Evolutionary conservation across 345 rosid species (phyloP).

Genomic region (Bruguiera sexangula): DNA sequence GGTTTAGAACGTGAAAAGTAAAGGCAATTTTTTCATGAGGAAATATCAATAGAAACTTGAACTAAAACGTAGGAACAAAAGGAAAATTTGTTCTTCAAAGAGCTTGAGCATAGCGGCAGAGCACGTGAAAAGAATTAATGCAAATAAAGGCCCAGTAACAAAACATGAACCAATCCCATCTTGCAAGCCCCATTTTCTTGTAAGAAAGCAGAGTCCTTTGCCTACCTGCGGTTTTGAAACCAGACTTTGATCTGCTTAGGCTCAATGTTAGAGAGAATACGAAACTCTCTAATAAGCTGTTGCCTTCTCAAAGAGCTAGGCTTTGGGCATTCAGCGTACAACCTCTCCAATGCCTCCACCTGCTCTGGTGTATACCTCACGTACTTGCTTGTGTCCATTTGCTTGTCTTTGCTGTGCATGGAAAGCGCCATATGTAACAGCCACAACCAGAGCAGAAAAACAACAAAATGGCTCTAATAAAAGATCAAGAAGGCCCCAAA

Average conservation of each 20-base stretch:
- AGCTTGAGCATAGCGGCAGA: background rate
- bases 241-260: conserved; percentile 73
- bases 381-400: conserved; percentile 62
- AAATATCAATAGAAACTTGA: too few relatives aligned
- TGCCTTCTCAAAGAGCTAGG: conserved; percentile 71
- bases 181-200: background rate
- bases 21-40: background rate
- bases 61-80: too few relatives aligned
- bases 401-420: conserved; percentile 39
- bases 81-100: background rate
- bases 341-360: conserved; percentile 76
- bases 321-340: conserved; percentile 72
- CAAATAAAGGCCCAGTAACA: background rate
- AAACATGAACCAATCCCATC: conserved; percentile 1
- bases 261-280: conserved; percentile 59
- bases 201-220: background rate
- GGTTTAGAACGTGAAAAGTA: background rate
- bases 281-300: conserved; percentile 69
- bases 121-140: background rate
- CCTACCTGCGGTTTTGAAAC: conserved; percentile 68
- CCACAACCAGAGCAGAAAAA: background rate
- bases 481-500: background rate
- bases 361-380: conserved; percentile 76
- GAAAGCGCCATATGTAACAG: conserved; percentile 36
- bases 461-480: background rate